phyloP scores from a whole-genome alignment of 257 asterid species.

The Buddleja alternifolia region DNA sequence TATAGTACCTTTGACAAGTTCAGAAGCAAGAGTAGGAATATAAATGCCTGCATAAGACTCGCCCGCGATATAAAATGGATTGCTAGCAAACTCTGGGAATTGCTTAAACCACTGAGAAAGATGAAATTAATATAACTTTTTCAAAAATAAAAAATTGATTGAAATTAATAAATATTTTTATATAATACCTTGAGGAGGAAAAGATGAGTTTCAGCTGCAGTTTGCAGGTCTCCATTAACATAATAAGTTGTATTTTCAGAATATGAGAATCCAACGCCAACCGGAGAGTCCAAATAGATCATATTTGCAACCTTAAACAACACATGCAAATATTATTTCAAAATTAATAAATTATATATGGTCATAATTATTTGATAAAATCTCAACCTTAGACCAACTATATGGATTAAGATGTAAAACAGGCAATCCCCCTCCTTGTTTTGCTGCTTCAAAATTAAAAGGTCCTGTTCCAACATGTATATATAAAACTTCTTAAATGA shows the following conservation, averaged over 20 bases:
- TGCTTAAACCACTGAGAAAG: slow-evolving; percentile 53
- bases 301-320: slow-evolving; percentile 52
- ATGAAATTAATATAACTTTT: background rate
- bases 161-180: no score
- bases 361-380: background rate
- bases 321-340: no score
- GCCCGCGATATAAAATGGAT: slow-evolving; percentile 55
- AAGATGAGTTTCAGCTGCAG: slow-evolving; percentile 54
- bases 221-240: slow-evolving; percentile 46
- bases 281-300: slow-evolving; percentile 65
- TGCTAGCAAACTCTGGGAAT: slow-evolving; percentile 52
- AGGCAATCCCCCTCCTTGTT: slow-evolving; percentile 45
- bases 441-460: slow-evolving; percentile 58
- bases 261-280: slow-evolving; percentile 67
- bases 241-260: slow-evolving; percentile 26
- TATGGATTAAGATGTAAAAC: slow-evolving; percentile 54
- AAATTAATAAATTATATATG: no score
- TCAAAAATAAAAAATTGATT: background rate
- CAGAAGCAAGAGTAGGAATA: slow-evolving; percentile 60
- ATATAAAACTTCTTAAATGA: no score
- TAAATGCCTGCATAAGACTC: slow-evolving; percentile 72
- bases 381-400: slow-evolving; percentile 66
- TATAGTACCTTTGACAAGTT: slow-evolving; percentile 44
- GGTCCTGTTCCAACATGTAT: slow-evolving; percentile 54
- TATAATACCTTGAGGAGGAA: slow-evolving; percentile 62